Evolutionary conservation across 768 basidiomycete species (phyloP).

Genomic region (Suillus bovinus): DNA sequence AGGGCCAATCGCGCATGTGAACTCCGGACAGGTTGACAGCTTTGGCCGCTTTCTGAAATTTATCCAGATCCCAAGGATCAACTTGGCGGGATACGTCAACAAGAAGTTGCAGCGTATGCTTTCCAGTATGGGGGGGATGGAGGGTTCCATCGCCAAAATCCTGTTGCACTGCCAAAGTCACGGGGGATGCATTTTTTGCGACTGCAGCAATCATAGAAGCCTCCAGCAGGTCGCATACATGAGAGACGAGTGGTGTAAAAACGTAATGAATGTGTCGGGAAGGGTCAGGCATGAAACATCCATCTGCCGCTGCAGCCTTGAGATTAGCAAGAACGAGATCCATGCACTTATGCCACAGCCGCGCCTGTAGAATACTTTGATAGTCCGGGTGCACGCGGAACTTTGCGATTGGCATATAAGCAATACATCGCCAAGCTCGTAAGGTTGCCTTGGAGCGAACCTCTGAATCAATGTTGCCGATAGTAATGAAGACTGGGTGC

Average conservation of each 20-base stretch:
- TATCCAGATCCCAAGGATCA: constrained; percentile 25
- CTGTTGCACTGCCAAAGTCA: constrained; percentile 5
- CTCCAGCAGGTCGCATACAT: constrained; percentile 5
- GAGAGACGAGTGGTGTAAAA: constrained; percentile 1
- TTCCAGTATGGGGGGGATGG: background rate
- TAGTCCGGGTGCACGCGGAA: constrained; percentile 23
- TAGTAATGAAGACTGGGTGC: constrained; percentile 23
- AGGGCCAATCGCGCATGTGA: constrained; percentile 31
- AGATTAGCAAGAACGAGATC: constrained; percentile 31
- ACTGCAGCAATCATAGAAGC: constrained; percentile 8
- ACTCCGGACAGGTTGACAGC: constrained; percentile 9
- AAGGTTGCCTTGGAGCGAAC: constrained; percentile 11
- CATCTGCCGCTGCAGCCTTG: constrained; percentile 28
- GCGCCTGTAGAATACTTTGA: constrained; percentile 23
- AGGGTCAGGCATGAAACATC: constrained; percentile 29
- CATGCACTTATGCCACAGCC: constrained; percentile 31
- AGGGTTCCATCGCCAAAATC: constrained; percentile 10
- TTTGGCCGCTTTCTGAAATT: constrained; percentile 25
- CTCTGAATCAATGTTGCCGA: constrained; percentile 28
- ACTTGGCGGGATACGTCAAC: background rate
- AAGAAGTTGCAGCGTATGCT: constrained; percentile 1
- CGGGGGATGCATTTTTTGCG: constrained; percentile 6
- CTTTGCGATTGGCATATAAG: constrained; percentile 28
- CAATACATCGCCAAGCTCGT: constrained; percentile 17
- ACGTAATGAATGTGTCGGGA: background rate